Evolutionary conservation across 495 filamentous ascomycete species (phyloP).

Genomic region (Xylaria bambusicola): DNA sequence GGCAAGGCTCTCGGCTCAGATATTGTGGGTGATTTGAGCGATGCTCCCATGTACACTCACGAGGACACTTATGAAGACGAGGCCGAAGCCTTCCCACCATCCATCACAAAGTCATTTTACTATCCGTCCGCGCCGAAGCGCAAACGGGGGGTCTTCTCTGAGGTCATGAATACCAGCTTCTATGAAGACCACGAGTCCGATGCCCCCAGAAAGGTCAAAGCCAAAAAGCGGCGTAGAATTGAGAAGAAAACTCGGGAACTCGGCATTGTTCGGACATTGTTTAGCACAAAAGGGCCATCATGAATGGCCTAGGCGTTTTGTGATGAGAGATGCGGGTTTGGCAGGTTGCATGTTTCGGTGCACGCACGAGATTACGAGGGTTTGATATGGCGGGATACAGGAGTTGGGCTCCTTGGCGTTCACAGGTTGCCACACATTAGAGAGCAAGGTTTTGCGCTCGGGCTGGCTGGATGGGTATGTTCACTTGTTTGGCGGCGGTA

Average conservation of each 20-base stretch:
- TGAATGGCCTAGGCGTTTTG: not conserved
- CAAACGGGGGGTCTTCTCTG: constrained; percentile 22
- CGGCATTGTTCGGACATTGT: constrained; percentile 26
- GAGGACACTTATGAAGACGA: constrained; percentile 42
- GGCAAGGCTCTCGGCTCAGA: constrained; percentile 46
- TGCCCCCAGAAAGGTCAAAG: constrained; percentile 13
- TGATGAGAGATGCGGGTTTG: not conserved
- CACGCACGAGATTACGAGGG: not conserved
- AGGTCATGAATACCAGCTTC: constrained; percentile 30
- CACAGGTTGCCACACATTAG: not conserved
- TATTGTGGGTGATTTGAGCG: constrained; percentile 40
- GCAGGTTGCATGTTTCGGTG: not conserved
- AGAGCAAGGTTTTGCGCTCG: no score
- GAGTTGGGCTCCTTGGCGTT: not conserved
- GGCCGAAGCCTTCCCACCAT: no score
- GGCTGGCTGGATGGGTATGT: no score
- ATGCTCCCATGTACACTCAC: constrained; percentile 27
- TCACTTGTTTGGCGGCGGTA: not conserved
- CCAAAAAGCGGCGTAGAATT: constrained; percentile 24
- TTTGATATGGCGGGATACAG: not conserved
- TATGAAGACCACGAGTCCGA: constrained; percentile 25
- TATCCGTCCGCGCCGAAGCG: no score
- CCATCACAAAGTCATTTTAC: no score
- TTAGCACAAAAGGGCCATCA: no score
- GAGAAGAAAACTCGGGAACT: no score